A percentile compares a stretch with the other conserved stretches of the same genome.
These are phyloP conservation scores for Candida montana DNA, from an alignment of 805 yeast species.

Conservation along the genomic window DNA sequence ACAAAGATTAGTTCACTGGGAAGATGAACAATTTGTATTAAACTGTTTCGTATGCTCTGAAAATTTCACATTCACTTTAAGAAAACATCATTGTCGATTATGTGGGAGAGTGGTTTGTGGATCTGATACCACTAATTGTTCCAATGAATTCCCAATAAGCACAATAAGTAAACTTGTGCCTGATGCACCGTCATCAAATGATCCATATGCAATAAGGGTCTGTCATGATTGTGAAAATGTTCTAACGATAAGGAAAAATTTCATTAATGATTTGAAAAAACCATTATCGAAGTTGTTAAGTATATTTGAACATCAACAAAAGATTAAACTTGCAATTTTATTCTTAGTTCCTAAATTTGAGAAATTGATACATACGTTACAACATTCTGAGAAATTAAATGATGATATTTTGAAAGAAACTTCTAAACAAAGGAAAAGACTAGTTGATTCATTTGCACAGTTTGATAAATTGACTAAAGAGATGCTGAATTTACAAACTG, in stretches of 20 bases:
- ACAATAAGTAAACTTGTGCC: conserved; percentile 14
- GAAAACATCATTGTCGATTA: conserved; percentile 89
- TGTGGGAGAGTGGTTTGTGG: conserved; percentile 86
- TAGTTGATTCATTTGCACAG: conserved; percentile 44
- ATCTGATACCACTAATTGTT: conserved; percentile 55
- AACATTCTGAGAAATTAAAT: conserved; percentile 26
- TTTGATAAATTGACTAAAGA: conserved; percentile 47
- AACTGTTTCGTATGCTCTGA: conserved; percentile 62
- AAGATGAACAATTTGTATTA: conserved; percentile 39
- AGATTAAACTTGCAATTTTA: conserved; percentile 33
- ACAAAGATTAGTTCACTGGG: conserved; percentile 59
- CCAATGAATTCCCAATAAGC: conserved; percentile 59
- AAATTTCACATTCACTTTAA: conserved; percentile 47
- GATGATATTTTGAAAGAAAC: conserved; percentile 31
- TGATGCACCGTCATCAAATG: conserved; percentile 19
- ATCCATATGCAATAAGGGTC: conserved; percentile 41
- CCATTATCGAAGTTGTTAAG: conserved; percentile 34
- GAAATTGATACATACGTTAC: conserved; percentile 29
- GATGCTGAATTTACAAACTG: conserved; percentile 30
- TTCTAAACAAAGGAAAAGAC: conserved; percentile 35
- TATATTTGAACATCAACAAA: conserved; percentile 37
- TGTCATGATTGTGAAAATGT: conserved; percentile 66
- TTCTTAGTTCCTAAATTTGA: conserved; percentile 40
- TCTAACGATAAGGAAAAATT: conserved; percentile 52
- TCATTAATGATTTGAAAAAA: conserved; percentile 32